A percentile compares a stretch with the other conserved stretches of the same genome.
Conservation (phyloP, 805 yeast species). For the Komagataella populi region DNA sequence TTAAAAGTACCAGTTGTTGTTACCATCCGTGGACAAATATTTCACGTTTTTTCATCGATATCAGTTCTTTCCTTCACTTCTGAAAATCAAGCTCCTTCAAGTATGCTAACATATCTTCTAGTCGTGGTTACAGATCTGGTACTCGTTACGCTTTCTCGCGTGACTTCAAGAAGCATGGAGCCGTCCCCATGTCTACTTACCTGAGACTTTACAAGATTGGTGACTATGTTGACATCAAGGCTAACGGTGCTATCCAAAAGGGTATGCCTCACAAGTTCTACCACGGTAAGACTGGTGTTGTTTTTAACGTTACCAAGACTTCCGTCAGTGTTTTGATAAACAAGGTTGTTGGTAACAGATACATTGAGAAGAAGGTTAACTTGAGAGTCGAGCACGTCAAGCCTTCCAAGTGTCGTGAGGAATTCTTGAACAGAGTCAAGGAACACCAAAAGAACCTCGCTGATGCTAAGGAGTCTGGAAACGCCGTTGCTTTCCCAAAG, state of each 20-base stretch:
- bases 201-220: slow-evolving; percentile 97
- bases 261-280: slow-evolving; percentile 99
- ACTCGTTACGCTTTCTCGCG: slow-evolving; percentile 99
- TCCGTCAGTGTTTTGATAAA: slow-evolving; percentile 96
- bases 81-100: neutral
- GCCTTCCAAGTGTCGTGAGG: slow-evolving; percentile 99
- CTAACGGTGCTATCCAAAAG: slow-evolving; percentile 98
- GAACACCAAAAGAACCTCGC: slow-evolving; percentile 84
- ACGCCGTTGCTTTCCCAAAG: slow-evolving; percentile 71
- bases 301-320: slow-evolving; percentile 97
- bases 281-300: slow-evolving; percentile 99
- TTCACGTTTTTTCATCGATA: neutral
- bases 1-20: neutral
- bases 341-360: slow-evolving; percentile 99
- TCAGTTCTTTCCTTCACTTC: neutral
- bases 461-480: slow-evolving; percentile 94
- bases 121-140: slow-evolving; percentile 99
- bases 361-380: slow-evolving; percentile 97
- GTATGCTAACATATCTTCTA: slow-evolving; percentile 13
- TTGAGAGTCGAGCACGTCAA: slow-evolving; percentile 97
- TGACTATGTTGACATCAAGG: slow-evolving; percentile 98
- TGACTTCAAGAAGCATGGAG: slow-evolving; percentile 97
- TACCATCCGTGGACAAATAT: too few relatives aligned
- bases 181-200: slow-evolving; percentile 90
- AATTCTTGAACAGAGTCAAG: slow-evolving; percentile 97